Evolutionary conservation across 495 filamentous ascomycete species (phyloP), one percentile per base, ranked within the genome.

Genomic region (Hypoxylon fragiforme): DNA sequence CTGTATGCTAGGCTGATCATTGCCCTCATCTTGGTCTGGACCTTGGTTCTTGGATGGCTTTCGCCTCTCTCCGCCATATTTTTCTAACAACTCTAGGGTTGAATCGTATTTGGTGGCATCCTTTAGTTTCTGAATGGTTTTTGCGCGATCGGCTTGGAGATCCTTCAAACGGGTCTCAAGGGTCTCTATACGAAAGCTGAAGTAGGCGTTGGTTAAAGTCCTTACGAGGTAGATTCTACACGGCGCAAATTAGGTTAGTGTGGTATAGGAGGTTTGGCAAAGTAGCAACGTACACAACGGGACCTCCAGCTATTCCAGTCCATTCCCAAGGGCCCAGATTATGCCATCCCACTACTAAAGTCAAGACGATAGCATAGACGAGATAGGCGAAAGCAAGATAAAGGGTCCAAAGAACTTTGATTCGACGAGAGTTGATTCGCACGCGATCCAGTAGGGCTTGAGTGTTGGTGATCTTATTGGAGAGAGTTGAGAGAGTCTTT

Each of bases 51-150:
- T 74, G 37, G 60, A 56, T 57, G 64, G 72, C 59, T 50, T 73
- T 59, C 46, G 73, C 64, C 52, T 83, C 68, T 64, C 77, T 13
- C 81, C 75, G 30, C 89, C 92, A 67, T 98, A 98, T 65, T 96
- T 98, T 64, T 97, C 88, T 2, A 98, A 81, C 42, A 98, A 72
- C 62, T 96, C 84, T 65, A 95, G 88, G 12, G 94, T 98, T 5
- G 91, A 91, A 70, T 96, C 87, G 73, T 95, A 98, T 66, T 89
- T 95, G 26, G 94, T 98, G 14, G 91, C 91, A 21, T 83, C 81
- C 71, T 97, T 98, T 40, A 98, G 83, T 71, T 91, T 92, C 64
- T 95, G 88, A 57, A 98, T 96, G 1, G 91, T 95, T 62, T 84
- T 83, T 44, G 87, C 81, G 37, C 91, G 84, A 70, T 96, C 87